A percentile compares a stretch with the other conserved stretches of the same genome.
Conservation (phyloP, 345 rosid genomes). For the Atalantia buxifolia region DNA sequence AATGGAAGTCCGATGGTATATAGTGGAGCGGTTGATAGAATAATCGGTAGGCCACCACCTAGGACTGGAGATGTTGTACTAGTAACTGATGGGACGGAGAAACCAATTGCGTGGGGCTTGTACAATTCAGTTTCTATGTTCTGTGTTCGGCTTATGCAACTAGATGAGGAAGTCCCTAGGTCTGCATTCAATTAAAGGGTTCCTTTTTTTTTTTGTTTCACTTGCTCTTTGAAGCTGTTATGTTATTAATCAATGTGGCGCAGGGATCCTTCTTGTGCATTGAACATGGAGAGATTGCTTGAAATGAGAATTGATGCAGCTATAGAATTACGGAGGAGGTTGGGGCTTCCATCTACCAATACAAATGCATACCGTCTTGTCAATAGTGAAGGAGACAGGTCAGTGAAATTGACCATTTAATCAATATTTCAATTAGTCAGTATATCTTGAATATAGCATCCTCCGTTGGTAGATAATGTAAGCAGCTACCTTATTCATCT, state of each 20-base stretch:
- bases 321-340: slow-evolving; percentile 44
- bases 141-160: slow-evolving; percentile 90
- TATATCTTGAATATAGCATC: not conserved
- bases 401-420: not conserved
- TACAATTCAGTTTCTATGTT: slow-evolving; percentile 88
- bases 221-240: not conserved
- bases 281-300: slow-evolving; percentile 75
- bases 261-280: slow-evolving; percentile 77
- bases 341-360: slow-evolving; percentile 66
- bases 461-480: not conserved
- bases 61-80: slow-evolving; percentile 81
- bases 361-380: slow-evolving; percentile 86
- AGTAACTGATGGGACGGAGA: slow-evolving; percentile 81
- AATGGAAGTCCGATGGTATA: slow-evolving; percentile 92
- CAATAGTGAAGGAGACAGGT: slow-evolving; percentile 94
- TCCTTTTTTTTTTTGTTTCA: not conserved
- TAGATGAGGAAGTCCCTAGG: slow-evolving; percentile 79
- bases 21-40: slow-evolving; percentile 87
- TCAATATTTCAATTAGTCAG: not conserved
- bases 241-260: slow-evolving; percentile 9
- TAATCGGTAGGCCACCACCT: slow-evolving; percentile 81
- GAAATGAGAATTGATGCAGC: slow-evolving; percentile 71
- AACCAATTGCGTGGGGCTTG: slow-evolving; percentile 82
- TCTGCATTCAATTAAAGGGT: slow-evolving; percentile 5
- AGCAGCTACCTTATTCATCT: not conserved